Conservation (phyloP, 1,284 basidiomycete genomes). For the Trametes hirsuta region DNA sequence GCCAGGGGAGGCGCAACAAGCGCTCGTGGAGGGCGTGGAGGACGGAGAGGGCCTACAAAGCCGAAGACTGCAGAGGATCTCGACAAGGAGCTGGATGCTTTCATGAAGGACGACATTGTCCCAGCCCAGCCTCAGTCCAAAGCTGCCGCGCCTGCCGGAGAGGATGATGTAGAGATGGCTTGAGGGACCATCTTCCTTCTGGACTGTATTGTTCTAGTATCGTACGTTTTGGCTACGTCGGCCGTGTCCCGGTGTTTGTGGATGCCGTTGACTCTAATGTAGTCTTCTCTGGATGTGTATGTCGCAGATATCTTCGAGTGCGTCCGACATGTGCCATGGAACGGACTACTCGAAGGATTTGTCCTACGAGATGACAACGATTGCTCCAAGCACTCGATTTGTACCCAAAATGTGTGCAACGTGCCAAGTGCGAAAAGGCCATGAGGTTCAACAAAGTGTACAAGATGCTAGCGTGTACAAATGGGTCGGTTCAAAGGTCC, state of each 20-base stretch:
- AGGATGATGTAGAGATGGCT: constrained; percentile 57
- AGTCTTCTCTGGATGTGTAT: not conserved
- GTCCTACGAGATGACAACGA: too few relatives aligned
- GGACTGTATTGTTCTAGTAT: constrained; percentile 2
- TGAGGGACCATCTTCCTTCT: constrained; percentile 9
- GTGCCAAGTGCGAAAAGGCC: too few relatives aligned
- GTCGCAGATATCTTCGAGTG: not conserved
- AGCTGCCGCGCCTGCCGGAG: constrained; percentile 17
- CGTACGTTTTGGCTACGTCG: constrained; percentile 1
- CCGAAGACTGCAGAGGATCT: constrained; percentile 81
- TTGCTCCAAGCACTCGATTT: too few relatives aligned
- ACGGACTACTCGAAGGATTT: too few relatives aligned
- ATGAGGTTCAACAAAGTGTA: too few relatives aligned
- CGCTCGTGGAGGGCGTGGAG: constrained; percentile 23
- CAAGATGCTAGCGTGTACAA: too few relatives aligned
- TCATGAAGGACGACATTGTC: constrained; percentile 75
- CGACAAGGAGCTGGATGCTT: constrained; percentile 90
- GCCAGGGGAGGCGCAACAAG: constrained; percentile 27
- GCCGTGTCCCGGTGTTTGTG: not conserved
- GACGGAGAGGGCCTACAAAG: constrained; percentile 47
- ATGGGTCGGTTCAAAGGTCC: too few relatives aligned
- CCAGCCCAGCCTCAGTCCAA: constrained; percentile 27
- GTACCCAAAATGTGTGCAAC: too few relatives aligned
- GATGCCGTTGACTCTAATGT: not conserved
- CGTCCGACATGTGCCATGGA: not conserved